These are phyloP conservation scores for Lodderomyces oxycetoniae DNA, from an alignment of 1,139 yeast species.

Conservation along the genomic window DNA sequence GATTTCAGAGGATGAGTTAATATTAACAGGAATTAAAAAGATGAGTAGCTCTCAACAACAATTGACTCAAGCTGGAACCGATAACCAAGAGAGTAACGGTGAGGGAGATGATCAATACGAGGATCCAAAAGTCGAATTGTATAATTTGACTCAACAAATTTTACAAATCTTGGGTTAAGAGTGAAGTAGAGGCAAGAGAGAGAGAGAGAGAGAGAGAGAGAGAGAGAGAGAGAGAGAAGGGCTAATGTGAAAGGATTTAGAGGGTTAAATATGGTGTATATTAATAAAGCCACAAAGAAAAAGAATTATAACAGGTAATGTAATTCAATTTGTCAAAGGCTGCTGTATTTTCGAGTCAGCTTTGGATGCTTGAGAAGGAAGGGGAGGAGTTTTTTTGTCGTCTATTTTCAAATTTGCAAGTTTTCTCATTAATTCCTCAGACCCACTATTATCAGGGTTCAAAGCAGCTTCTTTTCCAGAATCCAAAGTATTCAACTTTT, in stretches of 20 bases:
- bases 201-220: not conserved
- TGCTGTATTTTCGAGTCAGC: too few species aligned
- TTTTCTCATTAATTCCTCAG: too few species aligned
- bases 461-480: conserved; percentile 2
- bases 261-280: too few species aligned
- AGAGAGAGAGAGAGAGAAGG: not conserved
- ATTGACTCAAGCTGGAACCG: conserved; percentile 22
- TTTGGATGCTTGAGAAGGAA: too few species aligned
- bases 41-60: conserved; percentile 43
- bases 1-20: conserved; percentile 58
- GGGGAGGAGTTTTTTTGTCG: too few species aligned
- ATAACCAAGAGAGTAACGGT: conserved; percentile 3
- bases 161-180: conserved; percentile 45
- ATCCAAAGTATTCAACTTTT: not conserved
- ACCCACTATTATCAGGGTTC: too few species aligned
- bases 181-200: too few species aligned
- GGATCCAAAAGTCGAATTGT: conserved; percentile 67
- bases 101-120: conserved; percentile 41
- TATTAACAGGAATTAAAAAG: conserved; percentile 52
- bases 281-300: too few species aligned
- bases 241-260: too few species aligned
- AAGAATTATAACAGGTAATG: too few species aligned
- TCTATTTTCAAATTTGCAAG: too few species aligned
- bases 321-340: too few species aligned
- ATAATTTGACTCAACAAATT: conserved; percentile 76